Percentiles rank a stretch among this genome's conserved stretches.
phyloP scores from a whole-genome alignment of 148 eudicot species.

The Rhododendron simsii region DNA sequence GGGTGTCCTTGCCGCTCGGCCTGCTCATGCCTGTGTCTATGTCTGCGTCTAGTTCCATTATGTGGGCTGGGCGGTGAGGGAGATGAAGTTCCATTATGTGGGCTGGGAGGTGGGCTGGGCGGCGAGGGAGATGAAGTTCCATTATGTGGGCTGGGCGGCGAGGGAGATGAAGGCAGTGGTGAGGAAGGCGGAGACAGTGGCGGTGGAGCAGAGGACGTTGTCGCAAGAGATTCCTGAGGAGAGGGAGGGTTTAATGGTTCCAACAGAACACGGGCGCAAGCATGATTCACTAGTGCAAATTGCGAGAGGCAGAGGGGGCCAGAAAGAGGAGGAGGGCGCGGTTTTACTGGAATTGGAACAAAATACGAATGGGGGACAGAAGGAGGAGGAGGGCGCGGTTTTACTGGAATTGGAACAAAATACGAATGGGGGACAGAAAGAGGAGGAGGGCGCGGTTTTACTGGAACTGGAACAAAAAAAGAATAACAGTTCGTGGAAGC shows the following conservation, averaged over 20 bases:
- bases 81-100: background rate
- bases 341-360: background rate
- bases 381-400: background rate
- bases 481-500: conserved; percentile 24
- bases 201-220: background rate
- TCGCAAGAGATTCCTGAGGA: background rate
- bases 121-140: background rate
- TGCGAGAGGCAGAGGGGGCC: conserved; percentile 53
- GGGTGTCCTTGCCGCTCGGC: background rate
- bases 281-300: conserved; percentile 58
- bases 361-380: background rate
- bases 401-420: background rate
- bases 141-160: background rate
- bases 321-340: conserved; percentile 12
- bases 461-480: conserved; percentile 8
- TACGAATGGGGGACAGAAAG: background rate
- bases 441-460: background rate
- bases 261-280: conserved; percentile 30
- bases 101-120: too few species aligned
- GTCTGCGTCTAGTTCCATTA: background rate
- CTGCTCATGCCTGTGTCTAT: background rate
- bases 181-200: background rate
- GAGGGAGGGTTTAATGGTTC: background rate
- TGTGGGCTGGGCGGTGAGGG: background rate
- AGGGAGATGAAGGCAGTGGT: conserved; percentile 6